Conservation (phyloP, 441 rosid genomes). For the Eruca vesicaria region DNA sequence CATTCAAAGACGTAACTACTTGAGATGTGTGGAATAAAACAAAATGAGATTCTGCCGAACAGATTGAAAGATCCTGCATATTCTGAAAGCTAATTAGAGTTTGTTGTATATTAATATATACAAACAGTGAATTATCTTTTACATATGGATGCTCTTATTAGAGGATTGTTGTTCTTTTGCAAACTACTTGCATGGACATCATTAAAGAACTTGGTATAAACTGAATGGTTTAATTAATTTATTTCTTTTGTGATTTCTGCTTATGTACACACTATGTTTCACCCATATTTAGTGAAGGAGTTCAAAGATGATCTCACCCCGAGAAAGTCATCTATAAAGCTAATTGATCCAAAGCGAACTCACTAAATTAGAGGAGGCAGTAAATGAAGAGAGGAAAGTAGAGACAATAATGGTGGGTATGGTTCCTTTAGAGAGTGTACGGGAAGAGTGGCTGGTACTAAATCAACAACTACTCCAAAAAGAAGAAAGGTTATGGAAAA, state of each 20-base stretch:
- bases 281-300: constrained; percentile 41
- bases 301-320: constrained; percentile 64
- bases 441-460: neutral
- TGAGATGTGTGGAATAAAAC: too few relatives aligned
- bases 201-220: constrained; percentile 83
- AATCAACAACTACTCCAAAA: neutral
- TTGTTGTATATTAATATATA: neutral
- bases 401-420: constrained; percentile 14
- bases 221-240: constrained; percentile 8
- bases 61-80: neutral
- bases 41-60: too few relatives aligned
- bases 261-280: neutral
- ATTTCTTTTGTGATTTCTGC: neutral
- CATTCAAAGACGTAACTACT: too few relatives aligned
- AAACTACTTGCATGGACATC: constrained; percentile 95
- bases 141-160: neutral
- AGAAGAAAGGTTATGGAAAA: neutral
- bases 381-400: constrained; percentile 55
- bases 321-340: constrained; percentile 76
- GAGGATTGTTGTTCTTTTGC: constrained; percentile 37
- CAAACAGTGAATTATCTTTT: too few relatives aligned
- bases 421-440: neutral
- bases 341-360: constrained; percentile 85
- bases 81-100: constrained; percentile 6
- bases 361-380: constrained; percentile 82